These are phyloP conservation scores for Plasmodium berghei DNA, from an alignment of 169 alveolate genomes.

Conservation along the genomic window DNA sequence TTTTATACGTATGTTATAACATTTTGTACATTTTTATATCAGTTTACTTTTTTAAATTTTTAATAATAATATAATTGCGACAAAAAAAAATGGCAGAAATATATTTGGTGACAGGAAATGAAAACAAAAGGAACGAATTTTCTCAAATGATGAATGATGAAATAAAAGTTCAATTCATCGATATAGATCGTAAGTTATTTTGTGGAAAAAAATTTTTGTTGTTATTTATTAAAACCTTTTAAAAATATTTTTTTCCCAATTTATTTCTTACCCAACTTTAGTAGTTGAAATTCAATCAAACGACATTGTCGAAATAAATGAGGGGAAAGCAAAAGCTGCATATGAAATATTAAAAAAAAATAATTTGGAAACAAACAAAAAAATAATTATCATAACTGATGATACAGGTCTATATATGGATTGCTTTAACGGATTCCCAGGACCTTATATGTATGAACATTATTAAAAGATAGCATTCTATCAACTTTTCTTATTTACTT, in stretches of 20 bases:
- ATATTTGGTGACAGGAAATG: slow-evolving; percentile 39
- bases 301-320: slow-evolving; percentile 54
- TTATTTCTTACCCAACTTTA: not conserved
- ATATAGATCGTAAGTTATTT: slow-evolving; percentile 35
- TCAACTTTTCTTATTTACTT: not conserved
- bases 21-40: no score
- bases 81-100: slow-evolving; percentile 11
- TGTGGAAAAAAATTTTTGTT: not conserved
- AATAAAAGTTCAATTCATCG: slow-evolving; percentile 17
- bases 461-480: not conserved
- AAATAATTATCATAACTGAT: slow-evolving; percentile 32
- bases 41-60: no score
- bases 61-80: no score
- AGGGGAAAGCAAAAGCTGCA: slow-evolving; percentile 29
- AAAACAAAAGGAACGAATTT: slow-evolving; percentile 32
- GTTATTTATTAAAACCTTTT: not conserved
- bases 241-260: not conserved
- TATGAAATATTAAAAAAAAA: slow-evolving; percentile 25
- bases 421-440: slow-evolving; percentile 36
- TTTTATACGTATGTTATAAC: no score
- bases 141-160: slow-evolving; percentile 17
- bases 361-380: not conserved
- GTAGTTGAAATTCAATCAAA: slow-evolving; percentile 44
- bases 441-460: slow-evolving; percentile 39
- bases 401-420: slow-evolving; percentile 55